A percentile compares a stretch with the other conserved stretches of the same genome.
Evolutionary conservation across 202 grass and related monocot species (phyloP).

Genomic region (Brachypodium distachyon): DNA sequence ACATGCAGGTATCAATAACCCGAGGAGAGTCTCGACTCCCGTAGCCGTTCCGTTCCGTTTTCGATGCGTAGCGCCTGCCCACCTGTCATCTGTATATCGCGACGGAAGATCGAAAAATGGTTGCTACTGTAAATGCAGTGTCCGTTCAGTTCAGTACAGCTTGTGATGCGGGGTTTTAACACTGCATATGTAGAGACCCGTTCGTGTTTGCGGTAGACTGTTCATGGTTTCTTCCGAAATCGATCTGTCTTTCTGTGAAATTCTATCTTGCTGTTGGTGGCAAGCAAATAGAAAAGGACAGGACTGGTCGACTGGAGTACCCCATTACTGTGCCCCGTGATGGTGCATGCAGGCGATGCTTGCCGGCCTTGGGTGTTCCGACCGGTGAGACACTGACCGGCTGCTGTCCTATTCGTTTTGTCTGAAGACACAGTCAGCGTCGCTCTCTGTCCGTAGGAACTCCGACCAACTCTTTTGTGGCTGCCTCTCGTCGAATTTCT

Average conservation of each 20-base stretch:
- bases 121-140: not conserved
- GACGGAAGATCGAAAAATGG: not conserved
- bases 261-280: not conserved
- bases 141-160: not conserved
- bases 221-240: not conserved
- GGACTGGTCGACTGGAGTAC: no score
- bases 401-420: not conserved
- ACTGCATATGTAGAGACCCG: not conserved
- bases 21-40: not conserved
- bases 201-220: not conserved
- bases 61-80: not conserved
- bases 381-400: no score
- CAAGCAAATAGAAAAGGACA: no score
- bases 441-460: not conserved
- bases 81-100: not conserved
- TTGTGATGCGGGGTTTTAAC: not conserved
- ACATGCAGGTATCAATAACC: not conserved
- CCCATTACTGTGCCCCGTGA: no score
- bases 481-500: not conserved
- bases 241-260: not conserved
- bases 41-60: not conserved
- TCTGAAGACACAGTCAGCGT: no score
- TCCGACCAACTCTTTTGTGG: not conserved
- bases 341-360: not conserved
- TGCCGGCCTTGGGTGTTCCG: not conserved